phyloP scores from a whole-genome alignment of 495 filamentous ascomycete genomes.

The Aspergillus campestris region DNA sequence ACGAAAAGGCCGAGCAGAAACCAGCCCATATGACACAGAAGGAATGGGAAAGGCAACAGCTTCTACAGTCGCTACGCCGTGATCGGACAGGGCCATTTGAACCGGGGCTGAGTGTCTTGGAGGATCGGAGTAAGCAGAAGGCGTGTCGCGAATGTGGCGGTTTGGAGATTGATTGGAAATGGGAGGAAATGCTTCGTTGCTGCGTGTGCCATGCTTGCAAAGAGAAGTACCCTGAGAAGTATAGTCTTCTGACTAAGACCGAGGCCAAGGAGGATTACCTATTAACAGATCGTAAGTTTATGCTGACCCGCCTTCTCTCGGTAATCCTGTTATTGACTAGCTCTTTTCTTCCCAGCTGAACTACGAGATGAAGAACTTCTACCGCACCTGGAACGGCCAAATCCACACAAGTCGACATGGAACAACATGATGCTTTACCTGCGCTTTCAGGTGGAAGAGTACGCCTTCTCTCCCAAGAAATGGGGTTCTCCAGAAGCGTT shows the following conservation, averaged over 20 bases:
- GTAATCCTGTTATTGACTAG: conserved; percentile 2
- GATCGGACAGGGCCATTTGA: conserved; percentile 78
- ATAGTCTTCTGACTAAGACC: conserved; percentile 91
- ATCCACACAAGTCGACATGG: conserved; percentile 92
- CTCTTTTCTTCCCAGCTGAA: conserved; percentile 47
- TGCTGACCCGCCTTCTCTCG: not conserved
- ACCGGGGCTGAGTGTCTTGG: conserved; percentile 67
- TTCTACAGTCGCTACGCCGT: conserved; percentile 57
- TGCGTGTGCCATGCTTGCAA: conserved; percentile 71
- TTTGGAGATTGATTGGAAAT: conserved; percentile 89
- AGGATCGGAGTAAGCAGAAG: conserved; percentile 54
- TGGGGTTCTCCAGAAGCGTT: conserved; percentile 82
- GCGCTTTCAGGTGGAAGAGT: conserved; percentile 87
- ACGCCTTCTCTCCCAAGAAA: conserved; percentile 70
- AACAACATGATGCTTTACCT: conserved; percentile 98
- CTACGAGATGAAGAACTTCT: conserved; percentile 77
- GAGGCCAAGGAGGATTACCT: conserved; percentile 94
- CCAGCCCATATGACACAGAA: conserved; percentile 82
- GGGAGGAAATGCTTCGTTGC: conserved; percentile 72
- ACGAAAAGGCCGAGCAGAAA: conserved; percentile 52
- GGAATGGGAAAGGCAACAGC: conserved; percentile 82
- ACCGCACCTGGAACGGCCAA: conserved; percentile 80
- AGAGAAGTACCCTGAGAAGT: conserved; percentile 82
- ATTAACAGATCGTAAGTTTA: conserved; percentile 73
- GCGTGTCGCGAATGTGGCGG: conserved; percentile 74